Base-by-base conservation (phyloP, 75 land plant species). In the Pinus taeda region DNA sequence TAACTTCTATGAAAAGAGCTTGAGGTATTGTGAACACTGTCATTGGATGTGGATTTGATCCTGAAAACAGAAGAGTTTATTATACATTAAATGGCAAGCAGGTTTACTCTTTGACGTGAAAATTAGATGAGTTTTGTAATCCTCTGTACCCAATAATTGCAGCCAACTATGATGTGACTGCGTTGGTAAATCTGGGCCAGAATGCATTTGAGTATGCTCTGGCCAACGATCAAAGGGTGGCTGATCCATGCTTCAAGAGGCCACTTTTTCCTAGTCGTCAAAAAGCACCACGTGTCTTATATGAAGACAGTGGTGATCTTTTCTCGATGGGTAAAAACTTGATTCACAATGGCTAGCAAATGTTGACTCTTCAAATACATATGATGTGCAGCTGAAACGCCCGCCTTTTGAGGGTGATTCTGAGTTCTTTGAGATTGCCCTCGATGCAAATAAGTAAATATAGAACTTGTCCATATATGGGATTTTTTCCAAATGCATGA, bases 1-100 rank as follows among this genome's bases (percentile, higher is more conserved):
- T 1, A 0, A 3, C 17, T 65, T 33, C 69, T 65, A 6, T 4
- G 36, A 36, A 15, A 14, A 17, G 20, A 18, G 6, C 69, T 13
- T 93, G 93, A 92, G 88, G 79, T 59, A 83, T 57, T 15, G 76
- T 78, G 33, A 82, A 85, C 60, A 88, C 79, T 13, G 92, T 90
- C 74, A 87, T 93, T 17, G 98, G 98, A 3, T 93, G 95, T 78
- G 98, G 98, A 4, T 95, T 92, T 82, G 82, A 88, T 74, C 96
- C 98, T 1, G 76, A 57, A 13, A 73, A 76, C 76, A 91, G 79
- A 86, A 83, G 78, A 58, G 96, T 95, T 55, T 88, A 79, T 66
- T 93, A 89, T 86, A 95, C 98, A 15, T 59, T 93, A 56, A 91
- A 95, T 74, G 87, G 92, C 22, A 76, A 85, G 36, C 57, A 87